Percentiles rank a stretch among this genome's conserved stretches.
phyloP scores from a whole-genome alignment of 192 early-diverging fungal genomes.

The Umbelopsis vinacea region DNA sequence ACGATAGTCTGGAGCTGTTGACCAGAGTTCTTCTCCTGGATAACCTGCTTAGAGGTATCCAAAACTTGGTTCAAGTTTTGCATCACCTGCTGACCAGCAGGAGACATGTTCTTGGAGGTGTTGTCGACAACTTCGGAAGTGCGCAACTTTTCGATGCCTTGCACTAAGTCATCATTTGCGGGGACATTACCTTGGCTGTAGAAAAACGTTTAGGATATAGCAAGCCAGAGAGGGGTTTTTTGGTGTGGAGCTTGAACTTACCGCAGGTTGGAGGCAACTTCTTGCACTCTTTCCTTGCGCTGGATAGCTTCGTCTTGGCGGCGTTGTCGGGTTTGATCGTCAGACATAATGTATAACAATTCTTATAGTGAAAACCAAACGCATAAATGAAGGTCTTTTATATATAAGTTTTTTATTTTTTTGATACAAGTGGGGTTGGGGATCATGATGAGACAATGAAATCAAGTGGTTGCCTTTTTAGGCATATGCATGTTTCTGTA shows the following conservation, averaged over 20 bases:
- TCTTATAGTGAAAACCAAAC: background rate
- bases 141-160: slow-evolving; percentile 43
- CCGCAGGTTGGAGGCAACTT: background rate
- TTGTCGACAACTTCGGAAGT: slow-evolving; percentile 34
- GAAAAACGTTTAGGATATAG: too few relatives aligned
- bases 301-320: slow-evolving; percentile 15
- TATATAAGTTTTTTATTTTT: background rate
- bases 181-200: slow-evolving; percentile 49
- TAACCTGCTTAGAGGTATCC: slow-evolving; percentile 38
- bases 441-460: slow-evolving; percentile 20
- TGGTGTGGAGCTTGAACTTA: background rate
- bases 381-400: background rate
- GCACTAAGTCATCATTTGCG: slow-evolving; percentile 45
- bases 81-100: slow-evolving; percentile 52
- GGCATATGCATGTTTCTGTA: slow-evolving; percentile 1
- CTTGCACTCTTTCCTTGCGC: slow-evolving; percentile 13
- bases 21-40: slow-evolving; percentile 48
- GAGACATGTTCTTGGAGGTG: slow-evolving; percentile 39
- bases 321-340: slow-evolving; percentile 9
- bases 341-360: background rate
- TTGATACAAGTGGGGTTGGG: background rate
- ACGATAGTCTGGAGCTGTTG: slow-evolving; percentile 53
- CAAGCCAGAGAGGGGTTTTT: too few relatives aligned
- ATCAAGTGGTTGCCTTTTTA: background rate
- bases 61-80: slow-evolving; percentile 44